Percentiles rank a stretch among this genome's conserved stretches.
These are phyloP conservation scores for Akanthomyces muscarius DNA, from an alignment of 2,329 filamentous ascomycete species.

Conservation along the genomic window DNA sequence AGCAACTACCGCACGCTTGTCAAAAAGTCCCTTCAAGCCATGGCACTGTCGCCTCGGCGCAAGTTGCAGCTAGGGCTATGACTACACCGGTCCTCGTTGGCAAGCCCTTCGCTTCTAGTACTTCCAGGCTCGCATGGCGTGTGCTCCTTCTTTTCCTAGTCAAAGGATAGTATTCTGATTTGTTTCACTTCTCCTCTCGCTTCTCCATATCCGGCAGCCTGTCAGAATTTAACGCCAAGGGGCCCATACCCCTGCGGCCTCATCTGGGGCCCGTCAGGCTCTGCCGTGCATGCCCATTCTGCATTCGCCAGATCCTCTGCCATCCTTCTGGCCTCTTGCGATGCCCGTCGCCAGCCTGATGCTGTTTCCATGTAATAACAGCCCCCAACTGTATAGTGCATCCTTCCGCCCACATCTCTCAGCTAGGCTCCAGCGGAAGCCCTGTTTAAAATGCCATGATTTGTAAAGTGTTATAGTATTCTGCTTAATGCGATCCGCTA, in stretches of 20 bases:
- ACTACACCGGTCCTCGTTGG: neutral
- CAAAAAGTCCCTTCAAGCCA: neutral
- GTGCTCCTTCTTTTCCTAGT: neutral
- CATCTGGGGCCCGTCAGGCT: neutral
- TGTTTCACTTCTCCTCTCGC: neutral
- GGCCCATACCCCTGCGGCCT: neutral
- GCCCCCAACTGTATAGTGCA: conserved; percentile 10
- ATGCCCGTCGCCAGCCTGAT: neutral
- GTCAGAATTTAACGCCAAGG: neutral
- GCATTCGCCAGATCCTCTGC: neutral
- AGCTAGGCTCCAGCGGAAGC: conserved; percentile 1
- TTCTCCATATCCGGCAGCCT: neutral
- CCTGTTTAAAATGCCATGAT: neutral
- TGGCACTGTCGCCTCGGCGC: neutral
- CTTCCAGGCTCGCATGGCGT: neutral
- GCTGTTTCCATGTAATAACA: neutral
- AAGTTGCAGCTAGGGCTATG: neutral
- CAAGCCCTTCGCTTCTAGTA: neutral
- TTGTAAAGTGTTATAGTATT: neutral
- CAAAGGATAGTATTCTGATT: neutral
- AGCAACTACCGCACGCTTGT: neutral
- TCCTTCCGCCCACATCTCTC: conserved; percentile 6
- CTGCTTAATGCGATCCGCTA: neutral
- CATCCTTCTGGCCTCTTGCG: neutral
- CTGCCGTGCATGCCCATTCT: neutral